Base-by-base conservation (phyloP, 2,329 filamentous ascomycete species). In the Diaporthe capsici region DNA sequence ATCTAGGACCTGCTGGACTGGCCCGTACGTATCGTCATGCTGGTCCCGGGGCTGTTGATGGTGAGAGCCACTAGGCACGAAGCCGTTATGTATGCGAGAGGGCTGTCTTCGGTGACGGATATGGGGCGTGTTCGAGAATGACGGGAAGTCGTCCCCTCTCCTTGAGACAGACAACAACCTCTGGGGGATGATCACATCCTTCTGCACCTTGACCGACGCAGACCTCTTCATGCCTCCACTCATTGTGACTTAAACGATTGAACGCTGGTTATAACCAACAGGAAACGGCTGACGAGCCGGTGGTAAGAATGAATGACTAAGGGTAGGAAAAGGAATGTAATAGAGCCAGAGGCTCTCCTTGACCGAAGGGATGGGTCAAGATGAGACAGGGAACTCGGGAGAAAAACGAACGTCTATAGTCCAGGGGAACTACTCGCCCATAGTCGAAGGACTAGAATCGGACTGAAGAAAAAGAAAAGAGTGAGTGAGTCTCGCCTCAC, bases 141-240 rank as follows among this genome's bases (percentile, higher is more conserved):
- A 44, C 5, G 71, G 58, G 25, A 28, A 55, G 8, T 65, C 47
- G 28, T 73, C 34, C 8, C 49, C 71, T 57, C 71, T 73, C 25
- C 58, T 73, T 34, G 71, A 73, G 42, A 65, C 71, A 12, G 71
- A 73, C 15, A 65, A 44, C 22, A 73, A 17, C 25, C 71, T 73
- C 37, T 73, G 71, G 25, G 71, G 71, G 42, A 73, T 28, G 49
- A 73, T 25, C 22, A 73, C 71, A 55, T 73, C 71, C 42, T 55
- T 65, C 34, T 65, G 71, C 37, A 73, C 71, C 58, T 73, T 73
- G 37, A 65, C 71, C 58, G 71, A 73, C 12, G 71, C 37, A 39
- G 71, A 55, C n/a, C 71, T 73, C 71, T 65, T 73, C 37, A 73
- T 34, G 44, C 58, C 71, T 55, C 71, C 37, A 53, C 37, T 34